These are phyloP conservation scores for Candida golubevii DNA, from an alignment of 805 yeast species.

Conservation along the genomic window DNA sequence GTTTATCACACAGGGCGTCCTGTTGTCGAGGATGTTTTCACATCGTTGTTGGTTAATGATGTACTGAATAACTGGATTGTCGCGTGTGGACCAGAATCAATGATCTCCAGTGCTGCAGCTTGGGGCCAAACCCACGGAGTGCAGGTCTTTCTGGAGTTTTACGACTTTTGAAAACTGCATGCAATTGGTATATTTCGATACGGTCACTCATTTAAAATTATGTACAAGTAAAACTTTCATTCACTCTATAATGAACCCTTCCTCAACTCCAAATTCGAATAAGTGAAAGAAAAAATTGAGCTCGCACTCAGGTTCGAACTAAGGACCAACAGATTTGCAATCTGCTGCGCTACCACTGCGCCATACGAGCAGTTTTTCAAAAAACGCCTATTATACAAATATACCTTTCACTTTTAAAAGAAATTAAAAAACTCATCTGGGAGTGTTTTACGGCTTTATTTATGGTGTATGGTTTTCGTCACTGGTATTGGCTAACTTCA, in stretches of 20 bases:
- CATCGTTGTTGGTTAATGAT: slow-evolving; percentile 24
- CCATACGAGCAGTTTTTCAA: slow-evolving; percentile 56
- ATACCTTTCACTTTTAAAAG: too few species aligned
- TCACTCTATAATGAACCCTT: too few species aligned
- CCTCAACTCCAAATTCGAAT: too few species aligned
- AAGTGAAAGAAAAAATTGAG: slow-evolving; percentile 34
- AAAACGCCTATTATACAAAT: background rate
- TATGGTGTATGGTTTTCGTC: too few species aligned
- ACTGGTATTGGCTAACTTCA: too few species aligned
- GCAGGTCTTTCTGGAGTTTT: slow-evolving; percentile 39
- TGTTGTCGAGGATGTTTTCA: slow-evolving; percentile 29
- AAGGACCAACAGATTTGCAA: slow-evolving; percentile 98
- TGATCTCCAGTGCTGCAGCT: slow-evolving; percentile 37
- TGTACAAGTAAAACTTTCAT: too few species aligned
- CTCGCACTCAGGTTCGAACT: slow-evolving; percentile 94
- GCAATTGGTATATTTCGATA: too few species aligned
- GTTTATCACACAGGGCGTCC: slow-evolving; percentile 41
- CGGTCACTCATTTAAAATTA: too few species aligned
- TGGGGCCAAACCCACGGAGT: slow-evolving; percentile 36
- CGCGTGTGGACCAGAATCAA: slow-evolving; percentile 53
- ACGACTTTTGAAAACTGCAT: slow-evolving; percentile 5
- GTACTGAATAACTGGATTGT: slow-evolving; percentile 46
- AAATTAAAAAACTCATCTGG: too few species aligned
- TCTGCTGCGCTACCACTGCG: slow-evolving; percentile 99
- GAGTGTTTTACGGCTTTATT: too few species aligned